These are phyloP conservation scores for Phytophthora brassicae DNA, from an alignment of 352 stramenopile species.

Conservation along the genomic window DNA sequence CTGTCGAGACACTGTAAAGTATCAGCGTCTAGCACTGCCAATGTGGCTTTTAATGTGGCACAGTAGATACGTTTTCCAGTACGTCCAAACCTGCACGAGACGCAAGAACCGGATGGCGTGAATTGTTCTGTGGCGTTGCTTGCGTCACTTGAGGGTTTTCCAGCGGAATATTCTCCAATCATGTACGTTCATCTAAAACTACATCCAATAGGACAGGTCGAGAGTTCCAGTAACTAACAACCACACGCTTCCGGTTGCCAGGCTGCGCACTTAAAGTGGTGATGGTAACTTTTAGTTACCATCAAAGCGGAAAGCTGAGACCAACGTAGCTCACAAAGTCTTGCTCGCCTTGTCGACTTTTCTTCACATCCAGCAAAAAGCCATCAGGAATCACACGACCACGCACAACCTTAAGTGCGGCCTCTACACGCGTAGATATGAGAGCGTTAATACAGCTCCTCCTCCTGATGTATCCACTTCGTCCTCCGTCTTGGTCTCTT, in stretches of 20 bases:
- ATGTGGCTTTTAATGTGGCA: conserved; percentile 63
- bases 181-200: conserved; percentile 27
- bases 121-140: conserved; percentile 50
- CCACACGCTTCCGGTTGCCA: conserved; percentile 45
- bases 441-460: conserved; percentile 34
- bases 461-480: conserved; percentile 10
- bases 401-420: conserved; percentile 64
- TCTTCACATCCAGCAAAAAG: conserved; percentile 72
- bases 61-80: conserved; percentile 67
- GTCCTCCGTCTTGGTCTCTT: conserved; percentile 26
- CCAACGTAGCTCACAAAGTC: conserved; percentile 57
- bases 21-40: conserved; percentile 57
- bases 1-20: conserved; percentile 52
- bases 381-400: conserved; percentile 63
- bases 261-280: conserved; percentile 62
- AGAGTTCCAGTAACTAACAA: conserved; percentile 65
- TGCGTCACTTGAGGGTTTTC: conserved; percentile 54
- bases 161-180: conserved; percentile 41
- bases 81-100: conserved; percentile 53
- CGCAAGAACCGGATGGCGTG: conserved; percentile 52
- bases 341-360: conserved; percentile 52
- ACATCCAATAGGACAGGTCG: conserved; percentile 62
- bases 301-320: conserved; percentile 63
- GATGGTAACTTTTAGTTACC: too few relatives aligned
- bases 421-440: conserved; percentile 54